A percentile compares a stretch with the other conserved stretches of the same genome.
Evolutionary conservation across 768 basidiomycete species (phyloP).

Genomic region (Tricholoma sp.): DNA sequence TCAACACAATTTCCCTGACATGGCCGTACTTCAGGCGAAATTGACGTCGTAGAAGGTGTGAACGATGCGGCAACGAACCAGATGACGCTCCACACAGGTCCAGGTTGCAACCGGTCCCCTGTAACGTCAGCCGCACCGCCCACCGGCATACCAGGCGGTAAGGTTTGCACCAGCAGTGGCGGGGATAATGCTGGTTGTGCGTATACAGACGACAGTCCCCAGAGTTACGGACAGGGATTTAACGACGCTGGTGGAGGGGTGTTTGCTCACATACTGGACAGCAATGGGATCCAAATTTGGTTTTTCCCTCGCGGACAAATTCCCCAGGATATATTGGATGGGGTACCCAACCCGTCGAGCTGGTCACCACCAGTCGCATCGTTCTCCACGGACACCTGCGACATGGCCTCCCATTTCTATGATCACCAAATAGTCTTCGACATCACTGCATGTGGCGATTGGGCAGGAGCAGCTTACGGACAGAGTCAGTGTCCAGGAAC

Average conservation of each 20-base stretch:
- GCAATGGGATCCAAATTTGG: constrained; percentile 48
- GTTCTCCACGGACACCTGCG: constrained; percentile 42
- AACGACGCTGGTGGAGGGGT: constrained; percentile 45
- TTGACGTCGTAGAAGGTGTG: constrained; percentile 74
- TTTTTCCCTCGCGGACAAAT: constrained; percentile 44
- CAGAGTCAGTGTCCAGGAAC: constrained; percentile 40
- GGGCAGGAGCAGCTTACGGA: constrained; percentile 33
- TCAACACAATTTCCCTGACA: not conserved
- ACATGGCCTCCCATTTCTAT: constrained; percentile 43
- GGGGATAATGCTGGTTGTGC: constrained; percentile 45
- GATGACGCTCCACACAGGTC: constrained; percentile 57
- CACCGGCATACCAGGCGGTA: constrained; percentile 16
- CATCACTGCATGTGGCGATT: constrained; percentile 46
- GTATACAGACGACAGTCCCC: constrained; percentile 35
- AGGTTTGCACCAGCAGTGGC: constrained; percentile 35
- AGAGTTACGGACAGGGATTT: constrained; percentile 39
- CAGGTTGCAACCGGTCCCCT: constrained; percentile 31
- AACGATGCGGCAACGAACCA: constrained; percentile 54
- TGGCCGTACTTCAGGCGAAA: constrained; percentile 39
- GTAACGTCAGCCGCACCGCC: constrained; percentile 16
- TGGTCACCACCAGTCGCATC: constrained; percentile 42
- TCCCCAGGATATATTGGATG: constrained; percentile 42
- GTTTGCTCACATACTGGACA: constrained; percentile 49
- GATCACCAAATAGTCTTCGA: constrained; percentile 43
- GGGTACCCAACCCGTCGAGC: constrained; percentile 45